Base-by-base conservation (phyloP, 192 early-diverging fungal genomes). In the Mortierella antarctica region DNA sequence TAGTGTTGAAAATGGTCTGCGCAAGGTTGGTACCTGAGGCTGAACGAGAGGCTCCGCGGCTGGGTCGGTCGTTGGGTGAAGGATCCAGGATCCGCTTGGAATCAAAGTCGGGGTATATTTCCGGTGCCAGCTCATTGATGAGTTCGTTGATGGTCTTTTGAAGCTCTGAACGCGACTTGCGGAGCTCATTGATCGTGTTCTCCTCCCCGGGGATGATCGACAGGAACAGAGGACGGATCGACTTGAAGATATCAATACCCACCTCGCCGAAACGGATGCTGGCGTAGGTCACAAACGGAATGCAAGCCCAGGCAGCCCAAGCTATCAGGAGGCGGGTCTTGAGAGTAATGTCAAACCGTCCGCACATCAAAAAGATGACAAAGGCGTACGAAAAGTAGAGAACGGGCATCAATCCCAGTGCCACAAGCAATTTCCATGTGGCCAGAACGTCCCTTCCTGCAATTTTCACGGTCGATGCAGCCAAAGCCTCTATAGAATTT, bases 371-470 rank as follows among this genome's bases (percentile, higher is more conserved):
- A 45, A 94, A 87, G 14, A 91, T 88, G 21, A 95, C 64, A 41
- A 93, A 67, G 6, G 91, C 87, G 74, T 95, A 96, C 1, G 88
- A 69, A 4, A 88, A 88, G 73, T 96, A 96, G 21, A 94, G 85
- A 9, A 88, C 71, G 3, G 95, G 95, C 49, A 92, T 88, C 39
- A 97, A 86, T 2, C 89, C 94, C 31, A 93, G 77, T 23, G 88
- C 90, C 21, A 96, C 91, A 8, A 96, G 75, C 13, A 96, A 83
- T 80, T 98, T 98, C 98, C 97, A 98, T 7, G 98, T 98, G 0
- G 95, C 95, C 18, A 99, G 85, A 10, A 99, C 98, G 73, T 99
- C 98, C 45, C 92, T 89, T 31, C 95, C 98, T 57, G 92, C 91
- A 71, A 99, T 92, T 76, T 99, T 99, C 53, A 99, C 96, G 20